phyloP scores from a whole-genome alignment of 1,139 yeast species.

The Suhomyces coccinellae region DNA sequence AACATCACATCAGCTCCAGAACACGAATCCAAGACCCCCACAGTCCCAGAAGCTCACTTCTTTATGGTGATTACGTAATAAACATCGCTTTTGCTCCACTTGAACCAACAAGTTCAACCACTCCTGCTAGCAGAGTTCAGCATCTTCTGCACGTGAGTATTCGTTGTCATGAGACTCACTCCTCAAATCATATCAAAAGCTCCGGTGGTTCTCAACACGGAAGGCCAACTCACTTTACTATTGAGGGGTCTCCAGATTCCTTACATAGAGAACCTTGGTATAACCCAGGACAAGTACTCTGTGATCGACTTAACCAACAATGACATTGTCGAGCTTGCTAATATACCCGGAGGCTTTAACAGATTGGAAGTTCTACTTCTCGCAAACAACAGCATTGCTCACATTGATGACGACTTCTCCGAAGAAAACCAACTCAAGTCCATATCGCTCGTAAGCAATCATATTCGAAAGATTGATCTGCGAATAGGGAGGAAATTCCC shows the following conservation, averaged over 20 bases:
- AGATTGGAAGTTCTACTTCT: slow-evolving; percentile 53
- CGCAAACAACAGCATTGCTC: slow-evolving; percentile 56
- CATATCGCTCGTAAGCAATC: slow-evolving; percentile 56
- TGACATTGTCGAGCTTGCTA: slow-evolving; percentile 53
- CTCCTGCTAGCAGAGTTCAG: no score
- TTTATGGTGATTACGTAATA: background rate
- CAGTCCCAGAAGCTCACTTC: background rate
- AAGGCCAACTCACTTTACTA: slow-evolving; percentile 35
- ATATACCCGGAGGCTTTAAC: slow-evolving; percentile 45
- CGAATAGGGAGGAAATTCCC: slow-evolving; percentile 23
- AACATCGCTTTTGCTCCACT: background rate
- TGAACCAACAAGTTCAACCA: no score
- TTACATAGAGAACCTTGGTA: slow-evolving; percentile 37
- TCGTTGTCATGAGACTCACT: slow-evolving; percentile 37
- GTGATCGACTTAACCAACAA: slow-evolving; percentile 71
- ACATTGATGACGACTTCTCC: slow-evolving; percentile 25
- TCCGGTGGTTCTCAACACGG: slow-evolving; percentile 37
- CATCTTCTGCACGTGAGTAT: background rate
- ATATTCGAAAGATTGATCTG: slow-evolving; percentile 39
- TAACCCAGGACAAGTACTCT: slow-evolving; percentile 40
- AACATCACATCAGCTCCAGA: no score
- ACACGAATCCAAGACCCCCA: no score
- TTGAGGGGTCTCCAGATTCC: slow-evolving; percentile 37
- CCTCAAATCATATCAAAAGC: slow-evolving; percentile 34
- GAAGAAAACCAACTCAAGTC: slow-evolving; percentile 39